Evolutionary conservation across 169 alveolate genomes (phyloP), one percentile per base, ranked within the genome.

Genomic region (Cyclospora cayetanensis): DNA sequence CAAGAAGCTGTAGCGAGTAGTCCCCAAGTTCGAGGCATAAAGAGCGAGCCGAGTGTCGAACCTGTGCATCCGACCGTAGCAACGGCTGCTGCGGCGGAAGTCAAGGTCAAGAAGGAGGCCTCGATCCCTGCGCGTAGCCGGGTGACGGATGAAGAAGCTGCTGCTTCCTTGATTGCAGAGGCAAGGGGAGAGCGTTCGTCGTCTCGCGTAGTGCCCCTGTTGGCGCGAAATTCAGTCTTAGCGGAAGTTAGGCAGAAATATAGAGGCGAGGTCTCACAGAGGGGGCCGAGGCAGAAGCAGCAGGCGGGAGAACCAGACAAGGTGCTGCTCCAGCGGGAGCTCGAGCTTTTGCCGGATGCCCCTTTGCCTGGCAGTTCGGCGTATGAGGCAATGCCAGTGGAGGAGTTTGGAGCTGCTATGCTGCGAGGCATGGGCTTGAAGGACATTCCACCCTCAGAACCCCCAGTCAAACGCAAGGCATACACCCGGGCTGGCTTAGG

Each of bases 371-470:
- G 43, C 66, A 84, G 91, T 68, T 4, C 83, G 70, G 76, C n/a
- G 9, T 84, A 84, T 22, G 43, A 52, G 15, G 68, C 82, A 34
- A 65, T 84, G 41, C 91, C 91, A 5, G 83, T 84, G 15, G 74
- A 74, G 31, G 91, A 60, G 52, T 84, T 84, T 37, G 91, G 91
- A 3, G 42, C 74, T 5, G 91, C 91, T 4, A 84, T 84, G 91
- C 83, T 84, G 60, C 91, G 91, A 42, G 91, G 91, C 34, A 84
- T 84, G 91, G 91, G 91, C 31, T 55, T 60, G 66, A 35, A 84
- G 27, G 7, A 12, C 27, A 15, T 34, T 29, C 68, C 91, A 2
- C 46, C 80, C 11, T 37, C 80, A 27, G 46, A 68, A 15, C 46
- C 88, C 11, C 85, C 85, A 34, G 27, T 22, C 43, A 43, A 53